phyloP scores from a whole-genome alignment of 495 filamentous ascomycete genomes.

The Chaetomidium leptoderma region DNA sequence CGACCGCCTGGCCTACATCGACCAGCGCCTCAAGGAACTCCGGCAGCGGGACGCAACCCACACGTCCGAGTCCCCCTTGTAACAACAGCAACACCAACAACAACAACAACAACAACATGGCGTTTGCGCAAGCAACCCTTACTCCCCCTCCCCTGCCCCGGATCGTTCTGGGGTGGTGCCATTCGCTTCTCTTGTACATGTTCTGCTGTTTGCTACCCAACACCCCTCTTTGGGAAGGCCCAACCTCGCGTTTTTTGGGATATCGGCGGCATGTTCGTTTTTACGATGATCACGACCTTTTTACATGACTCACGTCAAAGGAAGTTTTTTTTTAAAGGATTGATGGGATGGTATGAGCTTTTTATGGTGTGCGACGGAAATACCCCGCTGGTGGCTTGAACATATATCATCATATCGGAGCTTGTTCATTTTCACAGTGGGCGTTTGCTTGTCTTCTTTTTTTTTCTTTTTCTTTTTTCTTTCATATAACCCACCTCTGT shows the following conservation, averaged over 20 bases:
- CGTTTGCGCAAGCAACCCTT: too few species aligned
- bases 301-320: not conserved
- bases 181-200: constrained; percentile 10
- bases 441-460: constrained; percentile 7
- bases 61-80: constrained; percentile 42
- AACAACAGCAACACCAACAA: constrained; percentile 13
- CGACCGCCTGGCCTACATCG: constrained; percentile 48
- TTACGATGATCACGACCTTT: not conserved
- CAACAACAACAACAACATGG: too few species aligned
- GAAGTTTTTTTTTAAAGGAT: not conserved
- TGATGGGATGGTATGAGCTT: constrained; percentile 4
- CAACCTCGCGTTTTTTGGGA: too few species aligned
- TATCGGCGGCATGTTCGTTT: not conserved
- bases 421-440: constrained; percentile 22
- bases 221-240: too few species aligned
- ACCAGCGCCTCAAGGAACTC: constrained; percentile 50
- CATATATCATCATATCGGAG: constrained; percentile 18
- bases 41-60: constrained; percentile 35
- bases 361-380: constrained; percentile 10
- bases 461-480: constrained; percentile 9
- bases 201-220: not conserved
- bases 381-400: constrained; percentile 22
- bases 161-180: not conserved
- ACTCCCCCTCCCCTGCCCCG: not conserved
- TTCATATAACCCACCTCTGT: constrained; percentile 7